Base-by-base conservation (phyloP, 2,329 filamentous ascomycete species). In the Hypoxylon sp. region DNA sequence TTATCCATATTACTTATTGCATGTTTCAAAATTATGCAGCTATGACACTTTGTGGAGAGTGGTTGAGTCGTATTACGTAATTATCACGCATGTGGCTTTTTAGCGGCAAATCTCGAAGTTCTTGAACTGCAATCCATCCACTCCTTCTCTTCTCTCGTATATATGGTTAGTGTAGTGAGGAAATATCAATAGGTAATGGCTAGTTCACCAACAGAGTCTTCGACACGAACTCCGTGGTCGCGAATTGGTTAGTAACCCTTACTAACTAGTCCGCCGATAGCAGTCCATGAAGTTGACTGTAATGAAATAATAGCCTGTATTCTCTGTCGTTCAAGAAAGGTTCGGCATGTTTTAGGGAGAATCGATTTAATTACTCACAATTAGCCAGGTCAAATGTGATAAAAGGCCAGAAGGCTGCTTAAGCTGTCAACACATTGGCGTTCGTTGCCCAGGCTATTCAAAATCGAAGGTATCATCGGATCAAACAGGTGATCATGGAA, bases 241-340 rank as follows among this genome's bases (percentile, higher is more conserved):
- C 37, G 37, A 42, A 42, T 3, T 9, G 37, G 37, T 42, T 3
- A 19, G 37, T 17, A 42, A 17, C 37, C 37, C 37, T 5, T 42
- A 42, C n/a, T 37, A 37, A 37, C 11, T n/a, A 31, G 29, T 31
- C 29, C 29, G 37, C 6, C n/a, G 6, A 2, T 39, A 39, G 37
- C 6, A 31, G n/a, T 17, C 17, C 37, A 17, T 42, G 3, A 13
- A 1, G 8, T 42, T 42, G 37, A 13, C n/a, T 17, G 6, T n/a
- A 42, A 42, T 42, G 11, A 42, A 42, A 42, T 42, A n/a, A 42
- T 42, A 42, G 37, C 37, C 3, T 42, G n/a, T 9, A 13, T 42
- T 9, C 37, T 42, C n/a, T 42, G 37, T 19, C 37, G 37, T 42
- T 42, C 37, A 42, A 17, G 37, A 42, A 42, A 42, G 37, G 37